Evolutionary conservation across 1,284 basidiomycete genomes (phyloP).

Genomic region (Pseudozyma hubeiensis): DNA sequence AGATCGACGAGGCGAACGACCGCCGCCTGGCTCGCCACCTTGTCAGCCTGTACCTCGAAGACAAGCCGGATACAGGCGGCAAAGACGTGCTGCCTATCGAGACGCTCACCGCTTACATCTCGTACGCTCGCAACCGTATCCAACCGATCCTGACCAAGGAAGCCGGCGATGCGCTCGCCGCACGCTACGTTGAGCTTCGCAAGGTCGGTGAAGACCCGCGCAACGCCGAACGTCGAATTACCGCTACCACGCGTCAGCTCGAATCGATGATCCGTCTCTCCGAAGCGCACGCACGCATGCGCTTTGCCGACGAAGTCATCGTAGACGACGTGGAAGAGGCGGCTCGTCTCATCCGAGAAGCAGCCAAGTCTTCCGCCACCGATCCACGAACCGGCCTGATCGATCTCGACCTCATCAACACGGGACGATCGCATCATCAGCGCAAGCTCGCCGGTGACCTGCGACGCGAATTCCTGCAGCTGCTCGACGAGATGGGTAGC

Average conservation of each 20-base stretch:
- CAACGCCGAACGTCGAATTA: conserved; percentile 90
- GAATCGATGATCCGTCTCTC: conserved; percentile 98
- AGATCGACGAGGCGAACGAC: conserved; percentile 85
- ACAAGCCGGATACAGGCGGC: conserved; percentile 78
- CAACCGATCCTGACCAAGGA: conserved; percentile 88
- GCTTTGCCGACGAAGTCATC: conserved; percentile 86
- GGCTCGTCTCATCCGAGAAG: conserved; percentile 90
- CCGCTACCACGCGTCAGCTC: conserved; percentile 95
- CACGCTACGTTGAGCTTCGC: conserved; percentile 91
- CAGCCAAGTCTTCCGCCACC: conserved; percentile 80
- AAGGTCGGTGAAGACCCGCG: conserved; percentile 82
- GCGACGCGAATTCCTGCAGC: conserved; percentile 58
- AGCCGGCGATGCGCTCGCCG: conserved; percentile 85
- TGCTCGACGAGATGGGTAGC: conserved; percentile 58
- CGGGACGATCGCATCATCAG: conserved; percentile 87
- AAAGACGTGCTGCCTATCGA: conserved; percentile 85
- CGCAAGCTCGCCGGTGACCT: conserved; percentile 70
- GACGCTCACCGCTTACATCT: conserved; percentile 91
- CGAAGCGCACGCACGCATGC: conserved; percentile 96
- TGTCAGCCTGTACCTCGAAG: conserved; percentile 92
- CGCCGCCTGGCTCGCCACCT: conserved; percentile 91
- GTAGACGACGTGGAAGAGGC: conserved; percentile 90
- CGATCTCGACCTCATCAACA: conserved; percentile 94
- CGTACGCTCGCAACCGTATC: conserved; percentile 88
- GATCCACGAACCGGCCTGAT: conserved; percentile 95